These are phyloP conservation scores for Galium porrigens DNA, from an alignment of 305 asterid genomes.

Conservation along the genomic window DNA sequence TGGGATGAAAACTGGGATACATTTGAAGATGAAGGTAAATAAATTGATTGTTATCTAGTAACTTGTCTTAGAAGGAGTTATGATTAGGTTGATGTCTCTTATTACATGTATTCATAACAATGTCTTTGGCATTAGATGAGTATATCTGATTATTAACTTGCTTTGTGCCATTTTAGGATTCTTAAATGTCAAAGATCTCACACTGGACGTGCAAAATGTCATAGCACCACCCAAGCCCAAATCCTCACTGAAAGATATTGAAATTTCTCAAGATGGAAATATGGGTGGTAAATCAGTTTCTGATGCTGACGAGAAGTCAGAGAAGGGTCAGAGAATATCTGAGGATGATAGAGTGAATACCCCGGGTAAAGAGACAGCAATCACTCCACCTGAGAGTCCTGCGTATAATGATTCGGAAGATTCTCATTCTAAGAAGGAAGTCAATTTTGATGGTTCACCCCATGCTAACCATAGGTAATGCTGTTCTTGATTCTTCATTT, in stretches of 20 bases:
- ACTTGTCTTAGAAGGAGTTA: constrained; percentile 5
- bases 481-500: not conserved
- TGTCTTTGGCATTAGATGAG: not conserved
- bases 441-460: constrained; percentile 49
- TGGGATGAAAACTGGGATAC: constrained; percentile 96
- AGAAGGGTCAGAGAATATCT: constrained; percentile 24
- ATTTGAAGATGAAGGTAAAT: constrained; percentile 82
- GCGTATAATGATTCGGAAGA: constrained; percentile 46
- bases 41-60: constrained; percentile 2
- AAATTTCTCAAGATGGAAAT: constrained; percentile 27
- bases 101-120: not conserved
- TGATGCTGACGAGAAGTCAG: constrained; percentile 36
- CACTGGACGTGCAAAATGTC: constrained; percentile 74
- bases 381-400: constrained; percentile 64
- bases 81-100: not conserved
- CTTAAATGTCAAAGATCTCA: constrained; percentile 66
- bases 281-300: constrained; percentile 29
- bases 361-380: constrained; percentile 27
- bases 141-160: constrained; percentile 12
- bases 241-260: constrained; percentile 45
- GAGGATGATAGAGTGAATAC: constrained; percentile 32
- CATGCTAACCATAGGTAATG: constrained; percentile 52
- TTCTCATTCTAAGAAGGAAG: constrained; percentile 29
- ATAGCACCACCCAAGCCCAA: constrained; percentile 68
- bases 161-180: constrained; percentile 37